Evolutionary conservation across 2,329 filamentous ascomycete genomes (phyloP).

Genomic region (Pseudopyricularia cyperi): DNA sequence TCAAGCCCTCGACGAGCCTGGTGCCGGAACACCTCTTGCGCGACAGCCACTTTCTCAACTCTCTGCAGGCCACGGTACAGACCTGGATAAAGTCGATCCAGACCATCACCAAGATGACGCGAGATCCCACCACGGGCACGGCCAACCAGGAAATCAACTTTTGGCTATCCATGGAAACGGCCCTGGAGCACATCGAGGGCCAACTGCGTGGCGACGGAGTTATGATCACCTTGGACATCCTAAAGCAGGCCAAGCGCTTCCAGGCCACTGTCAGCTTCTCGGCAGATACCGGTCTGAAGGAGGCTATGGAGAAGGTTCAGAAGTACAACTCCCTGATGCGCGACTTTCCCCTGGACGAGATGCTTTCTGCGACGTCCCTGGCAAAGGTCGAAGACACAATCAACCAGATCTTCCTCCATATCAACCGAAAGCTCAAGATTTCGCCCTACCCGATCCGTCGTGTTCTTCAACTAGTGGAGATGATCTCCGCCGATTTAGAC

Average conservation of each 20-base stretch:
- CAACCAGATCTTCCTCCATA: constrained; percentile 77
- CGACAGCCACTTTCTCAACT: constrained; percentile 88
- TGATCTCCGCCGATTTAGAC: constrained; percentile 89
- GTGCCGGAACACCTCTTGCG: constrained; percentile 66
- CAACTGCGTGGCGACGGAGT: constrained; percentile 86
- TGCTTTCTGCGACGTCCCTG: constrained; percentile 82
- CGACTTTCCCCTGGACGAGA: constrained; percentile 90
- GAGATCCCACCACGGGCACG: constrained; percentile 62
- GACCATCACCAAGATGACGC: constrained; percentile 84
- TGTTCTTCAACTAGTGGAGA: constrained; percentile 87
- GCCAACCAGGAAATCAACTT: constrained; percentile 98
- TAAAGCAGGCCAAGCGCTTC: constrained; percentile 95
- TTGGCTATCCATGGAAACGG: constrained; percentile 94
- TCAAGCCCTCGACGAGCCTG: constrained; percentile 62
- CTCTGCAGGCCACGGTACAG: constrained; percentile 85
- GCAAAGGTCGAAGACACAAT: constrained; percentile 82
- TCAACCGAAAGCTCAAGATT: constrained; percentile 96
- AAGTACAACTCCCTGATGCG: constrained; percentile 99
- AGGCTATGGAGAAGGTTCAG: constrained; percentile 89
- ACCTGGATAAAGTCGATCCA: constrained; percentile 99
- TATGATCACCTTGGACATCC: constrained; percentile 77
- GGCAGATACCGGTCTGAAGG: constrained; percentile 89
- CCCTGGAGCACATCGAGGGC: constrained; percentile 78
- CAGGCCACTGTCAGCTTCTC: constrained; percentile 95
- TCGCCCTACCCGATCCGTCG: constrained; percentile 90